Evolutionary conservation across 129 eudicot genomes (phyloP), one percentile per base, ranked within the genome.

Genomic region (Flaveria bidentis): DNA sequence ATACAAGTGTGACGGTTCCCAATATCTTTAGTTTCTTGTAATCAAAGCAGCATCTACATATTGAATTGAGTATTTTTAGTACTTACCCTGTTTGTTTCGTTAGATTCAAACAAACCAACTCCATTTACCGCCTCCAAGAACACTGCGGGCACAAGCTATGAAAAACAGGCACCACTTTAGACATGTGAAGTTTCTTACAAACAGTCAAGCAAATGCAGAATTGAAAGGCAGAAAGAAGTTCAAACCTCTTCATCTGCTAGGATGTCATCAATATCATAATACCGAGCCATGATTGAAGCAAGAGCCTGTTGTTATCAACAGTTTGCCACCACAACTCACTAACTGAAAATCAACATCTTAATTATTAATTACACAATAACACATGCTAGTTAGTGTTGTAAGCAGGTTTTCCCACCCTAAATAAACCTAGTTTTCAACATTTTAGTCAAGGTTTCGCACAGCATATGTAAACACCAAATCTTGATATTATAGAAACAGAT

Each of bases 211-310:
- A 46, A 41, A 68, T 12, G n/a, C 30, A 45, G 44, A 4, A 61
- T 2, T 1, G 16, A 18, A 36, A 36, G 5, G 41, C 52, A 52
- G 15, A n/a, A 17, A 63, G 15, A 74, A 39, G 56, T 13, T 69
- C 33, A 20, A 78, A 90, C 98, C 97, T 90, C 98, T 30, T 88
- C 91, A 67, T 91, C 98, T 4, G 96, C 88, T 65, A 94, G 71
- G 25, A 94, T 91, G 81, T 91, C 98, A 83, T 91, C 93, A 76
- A 90, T 79, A 76, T 91, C 88, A 63, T 85, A 91, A 61, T 88
- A 94, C 2, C 80, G 80, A 25, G 87, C 88, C 97, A 94, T 94
- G 36, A 64, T 67, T n/a, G 6, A 12, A 71, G 47, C 39, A 49
- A 17, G 47, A 63, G 17, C 25, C 61, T 56, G 72, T 4, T 80